A percentile compares a stretch with the other conserved stretches of the same genome.
Conservation (phyloP, 2,329 filamentous ascomycete species). For the Fusarium cyanostomum region DNA sequence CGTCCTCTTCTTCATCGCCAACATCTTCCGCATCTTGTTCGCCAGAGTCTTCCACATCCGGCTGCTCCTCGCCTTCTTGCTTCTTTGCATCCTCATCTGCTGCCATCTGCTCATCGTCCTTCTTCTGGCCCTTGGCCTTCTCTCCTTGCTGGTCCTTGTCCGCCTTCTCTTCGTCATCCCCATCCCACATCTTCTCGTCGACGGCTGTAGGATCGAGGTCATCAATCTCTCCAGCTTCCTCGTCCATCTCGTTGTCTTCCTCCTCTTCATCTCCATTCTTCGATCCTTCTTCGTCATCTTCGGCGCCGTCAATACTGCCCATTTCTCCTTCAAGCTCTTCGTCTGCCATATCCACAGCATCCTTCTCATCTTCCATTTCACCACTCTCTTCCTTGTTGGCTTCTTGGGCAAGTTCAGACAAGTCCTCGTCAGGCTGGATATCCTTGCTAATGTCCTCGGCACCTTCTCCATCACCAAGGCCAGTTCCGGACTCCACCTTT, state of each 20-base stretch:
- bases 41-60: constrained; percentile 57
- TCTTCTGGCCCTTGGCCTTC: constrained; percentile 74
- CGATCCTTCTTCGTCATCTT: constrained; percentile 67
- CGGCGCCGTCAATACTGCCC: constrained; percentile 69
- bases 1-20: constrained; percentile 68
- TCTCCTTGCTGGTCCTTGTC: constrained; percentile 85
- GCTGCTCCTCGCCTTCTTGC: constrained; percentile 50
- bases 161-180: constrained; percentile 78
- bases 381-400: constrained; percentile 71
- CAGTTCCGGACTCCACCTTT: constrained; percentile 89
- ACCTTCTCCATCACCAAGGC: constrained; percentile 92
- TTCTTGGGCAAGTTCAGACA: constrained; percentile 90
- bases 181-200: constrained; percentile 99
- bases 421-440: constrained; percentile 90
- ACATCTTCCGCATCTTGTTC: constrained; percentile 63
- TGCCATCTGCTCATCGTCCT: constrained; percentile 69
- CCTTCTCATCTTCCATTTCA: constrained; percentile 81
- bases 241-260: constrained; percentile 80
- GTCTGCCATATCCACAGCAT: constrained; percentile 91
- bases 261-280: constrained; percentile 72
- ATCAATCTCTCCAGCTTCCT: constrained; percentile 90
- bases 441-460: constrained; percentile 99
- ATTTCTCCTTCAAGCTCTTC: constrained; percentile 91
- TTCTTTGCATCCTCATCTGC: constrained; percentile 67
- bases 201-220: constrained; percentile 89